Evolutionary conservation across 176 grass and related monocot genomes (phyloP).

Genomic region (Avena eriantha): DNA sequence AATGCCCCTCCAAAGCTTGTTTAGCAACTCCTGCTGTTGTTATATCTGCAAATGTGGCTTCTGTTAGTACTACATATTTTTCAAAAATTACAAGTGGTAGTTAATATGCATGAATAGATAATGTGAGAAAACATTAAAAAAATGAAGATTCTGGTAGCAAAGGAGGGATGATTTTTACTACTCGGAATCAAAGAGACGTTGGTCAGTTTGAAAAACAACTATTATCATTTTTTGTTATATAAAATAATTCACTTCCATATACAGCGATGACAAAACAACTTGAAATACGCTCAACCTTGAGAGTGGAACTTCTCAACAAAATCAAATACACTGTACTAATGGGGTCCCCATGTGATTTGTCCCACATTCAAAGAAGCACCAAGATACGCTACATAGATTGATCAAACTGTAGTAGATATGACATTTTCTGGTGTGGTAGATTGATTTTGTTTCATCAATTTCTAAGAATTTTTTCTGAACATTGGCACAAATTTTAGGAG

Average conservation of each 20-base stretch:
- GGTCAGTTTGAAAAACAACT: not conserved
- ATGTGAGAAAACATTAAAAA: not conserved
- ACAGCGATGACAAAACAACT: constrained; percentile 8
- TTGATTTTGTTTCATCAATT: constrained; percentile 1
- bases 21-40: constrained; percentile 85
- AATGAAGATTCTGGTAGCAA: not conserved
- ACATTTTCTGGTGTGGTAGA: not conserved
- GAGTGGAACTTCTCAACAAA: not conserved
- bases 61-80: not conserved
- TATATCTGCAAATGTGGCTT: constrained; percentile 60
- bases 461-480: not conserved
- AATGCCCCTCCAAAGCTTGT: constrained; percentile 97
- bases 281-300: not conserved
- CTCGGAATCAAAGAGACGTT: not conserved
- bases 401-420: constrained; percentile 1
- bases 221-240: not conserved
- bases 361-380: not conserved
- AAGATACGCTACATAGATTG: constrained; percentile 25
- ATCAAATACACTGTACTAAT: constrained; percentile 17
- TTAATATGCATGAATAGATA: constrained; percentile 5
- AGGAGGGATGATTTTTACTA: constrained; percentile 9
- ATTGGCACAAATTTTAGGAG: constrained; percentile 4
- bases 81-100: not conserved
- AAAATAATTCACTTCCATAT: constrained; percentile 30
- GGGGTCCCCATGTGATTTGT: not conserved